These are phyloP conservation scores for Galeopsis tetrahit DNA, from an alignment of 257 asterid species.

Conservation along the genomic window DNA sequence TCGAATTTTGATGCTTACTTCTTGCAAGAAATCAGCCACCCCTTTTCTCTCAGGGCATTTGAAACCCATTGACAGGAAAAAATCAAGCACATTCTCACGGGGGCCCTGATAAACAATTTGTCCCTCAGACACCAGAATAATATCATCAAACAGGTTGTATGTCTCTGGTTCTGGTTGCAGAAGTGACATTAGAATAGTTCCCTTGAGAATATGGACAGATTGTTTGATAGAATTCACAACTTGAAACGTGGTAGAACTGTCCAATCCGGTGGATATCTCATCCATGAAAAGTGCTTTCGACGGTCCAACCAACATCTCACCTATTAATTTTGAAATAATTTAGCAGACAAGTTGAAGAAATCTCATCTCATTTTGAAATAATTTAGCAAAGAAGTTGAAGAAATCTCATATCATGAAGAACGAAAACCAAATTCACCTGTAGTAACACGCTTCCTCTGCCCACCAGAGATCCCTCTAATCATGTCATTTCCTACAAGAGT, in stretches of 20 bases:
- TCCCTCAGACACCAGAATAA: slow-evolving; percentile 51
- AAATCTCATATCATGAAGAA: background rate
- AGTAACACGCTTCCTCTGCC: slow-evolving; percentile 57
- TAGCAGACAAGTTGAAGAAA: background rate
- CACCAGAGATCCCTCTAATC: slow-evolving; percentile 59
- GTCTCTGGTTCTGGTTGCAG: slow-evolving; percentile 67
- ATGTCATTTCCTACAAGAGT: slow-evolving; percentile 54
- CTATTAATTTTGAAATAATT: slow-evolving; percentile 19
- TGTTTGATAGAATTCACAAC: slow-evolving; percentile 49
- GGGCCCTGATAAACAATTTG: slow-evolving; percentile 56
- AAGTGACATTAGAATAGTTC: slow-evolving; percentile 52
- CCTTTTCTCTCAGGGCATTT: slow-evolving; percentile 58
- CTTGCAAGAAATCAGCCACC: slow-evolving; percentile 66
- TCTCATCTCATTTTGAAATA: background rate
- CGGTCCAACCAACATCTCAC: slow-evolving; percentile 65
- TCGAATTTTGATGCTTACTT: slow-evolving; percentile 40
- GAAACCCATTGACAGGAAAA: slow-evolving; percentile 51
- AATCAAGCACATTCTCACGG: slow-evolving; percentile 49
- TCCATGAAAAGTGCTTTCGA: slow-evolving; percentile 61
- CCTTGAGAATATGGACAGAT: slow-evolving; percentile 44
- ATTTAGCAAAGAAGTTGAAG: background rate
- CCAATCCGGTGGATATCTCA: slow-evolving; percentile 63
- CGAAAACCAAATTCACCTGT: slow-evolving; percentile 32
- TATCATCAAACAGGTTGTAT: slow-evolving; percentile 50
- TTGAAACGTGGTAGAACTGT: slow-evolving; percentile 60